These are phyloP conservation scores for Calonectria hongkongensis DNA, from an alignment of 2,329 filamentous ascomycete genomes.

Conservation along the genomic window DNA sequence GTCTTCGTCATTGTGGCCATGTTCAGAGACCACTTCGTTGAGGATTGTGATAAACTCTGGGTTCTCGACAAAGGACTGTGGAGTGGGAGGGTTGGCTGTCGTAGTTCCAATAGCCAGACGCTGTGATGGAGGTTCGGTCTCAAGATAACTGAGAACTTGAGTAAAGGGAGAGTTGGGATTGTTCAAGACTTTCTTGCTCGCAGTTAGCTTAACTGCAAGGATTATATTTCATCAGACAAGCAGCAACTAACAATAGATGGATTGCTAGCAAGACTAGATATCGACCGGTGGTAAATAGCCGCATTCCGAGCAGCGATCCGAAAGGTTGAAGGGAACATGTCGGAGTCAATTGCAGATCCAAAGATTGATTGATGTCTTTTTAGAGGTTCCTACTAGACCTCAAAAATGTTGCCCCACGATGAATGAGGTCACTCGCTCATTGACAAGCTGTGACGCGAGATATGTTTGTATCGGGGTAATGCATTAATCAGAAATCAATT, in stretches of 20 bases:
- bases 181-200: slow-evolving; percentile 74
- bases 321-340: slow-evolving; percentile 55
- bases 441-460: slow-evolving; percentile 33
- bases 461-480: slow-evolving; percentile 53
- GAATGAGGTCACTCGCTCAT: slow-evolving; percentile 60
- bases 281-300: slow-evolving; percentile 53
- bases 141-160: slow-evolving; percentile 76
- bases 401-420: slow-evolving; percentile 33
- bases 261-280: slow-evolving; percentile 71
- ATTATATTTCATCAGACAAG: background rate
- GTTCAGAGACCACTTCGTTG: slow-evolving; percentile 72
- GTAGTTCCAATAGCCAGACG: slow-evolving; percentile 76
- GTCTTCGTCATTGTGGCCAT: slow-evolving; percentile 74
- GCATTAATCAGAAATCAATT: slow-evolving; percentile 59
- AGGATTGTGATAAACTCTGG: slow-evolving; percentile 75
- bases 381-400: slow-evolving; percentile 37
- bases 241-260: slow-evolving; percentile 70
- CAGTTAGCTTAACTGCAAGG: slow-evolving; percentile 40
- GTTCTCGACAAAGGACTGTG: slow-evolving; percentile 76
- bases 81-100: slow-evolving; percentile 75
- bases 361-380: slow-evolving; percentile 25
- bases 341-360: slow-evolving; percentile 32
- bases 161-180: slow-evolving; percentile 65
- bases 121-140: slow-evolving; percentile 72
- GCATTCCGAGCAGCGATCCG: slow-evolving; percentile 50